A percentile compares a stretch with the other conserved stretches of the same genome.
phyloP scores from a whole-genome alignment of 2,329 filamentous ascomycete genomes.

The Sporothrix brasiliensis region DNA sequence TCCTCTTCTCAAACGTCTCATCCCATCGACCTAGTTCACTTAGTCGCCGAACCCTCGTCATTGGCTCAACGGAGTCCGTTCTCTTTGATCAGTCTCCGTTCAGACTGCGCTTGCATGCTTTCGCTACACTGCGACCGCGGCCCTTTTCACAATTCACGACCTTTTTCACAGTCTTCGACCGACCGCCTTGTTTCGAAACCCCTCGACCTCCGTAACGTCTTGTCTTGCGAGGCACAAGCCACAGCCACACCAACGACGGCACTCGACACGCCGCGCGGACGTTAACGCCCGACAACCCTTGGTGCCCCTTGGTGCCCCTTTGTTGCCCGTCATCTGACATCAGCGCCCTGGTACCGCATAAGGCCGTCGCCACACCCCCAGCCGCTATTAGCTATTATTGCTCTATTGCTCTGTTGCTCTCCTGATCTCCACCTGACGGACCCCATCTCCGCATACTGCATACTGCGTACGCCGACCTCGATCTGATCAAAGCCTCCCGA shows the following conservation, averaged over 20 bases:
- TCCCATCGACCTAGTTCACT: neutral
- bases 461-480: neutral
- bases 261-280: constrained; percentile 13
- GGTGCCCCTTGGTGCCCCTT: neutral
- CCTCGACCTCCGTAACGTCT: neutral
- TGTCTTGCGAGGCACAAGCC: neutral
- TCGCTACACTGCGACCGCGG: too few relatives aligned
- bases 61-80: neutral
- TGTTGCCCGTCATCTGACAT: constrained; percentile 25
- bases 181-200: neutral
- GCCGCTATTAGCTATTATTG: neutral
- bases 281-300: neutral
- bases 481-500: constrained; percentile 10
- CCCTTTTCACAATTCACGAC: too few relatives aligned
- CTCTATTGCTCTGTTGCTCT: neutral
- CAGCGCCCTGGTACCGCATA: constrained; percentile 4
- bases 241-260: constrained; percentile 16
- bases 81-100: neutral
- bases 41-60: neutral
- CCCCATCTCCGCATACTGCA: neutral
- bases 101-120: neutral
- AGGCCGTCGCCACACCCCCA: neutral
- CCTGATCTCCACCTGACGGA: constrained; percentile 27
- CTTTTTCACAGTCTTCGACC: neutral
- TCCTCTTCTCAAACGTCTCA: neutral